A percentile compares a stretch with the other conserved stretches of the same genome.
These are phyloP conservation scores for Candida hispaniensis DNA, from an alignment of 805 yeast species.

Conservation along the genomic window DNA sequence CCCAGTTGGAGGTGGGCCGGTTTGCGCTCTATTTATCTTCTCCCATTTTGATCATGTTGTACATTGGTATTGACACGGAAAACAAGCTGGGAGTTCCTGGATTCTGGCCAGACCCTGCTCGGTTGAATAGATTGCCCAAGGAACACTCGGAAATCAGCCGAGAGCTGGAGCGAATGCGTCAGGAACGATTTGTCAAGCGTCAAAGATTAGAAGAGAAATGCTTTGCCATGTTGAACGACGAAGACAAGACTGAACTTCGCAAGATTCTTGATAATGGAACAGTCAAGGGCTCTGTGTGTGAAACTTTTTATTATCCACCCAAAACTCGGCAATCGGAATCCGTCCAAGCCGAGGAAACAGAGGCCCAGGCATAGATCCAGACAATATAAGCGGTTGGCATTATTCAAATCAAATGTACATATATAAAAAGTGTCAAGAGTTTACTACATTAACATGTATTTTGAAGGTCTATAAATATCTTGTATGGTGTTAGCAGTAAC, in stretches of 20 bases:
- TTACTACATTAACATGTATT: no score
- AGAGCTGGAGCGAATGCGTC: constrained; percentile 77
- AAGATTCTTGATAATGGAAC: constrained; percentile 11
- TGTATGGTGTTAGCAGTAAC: no score
- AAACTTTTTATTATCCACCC: constrained; percentile 14
- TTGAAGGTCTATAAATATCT: no score
- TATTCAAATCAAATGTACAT: no score
- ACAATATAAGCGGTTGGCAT: no score
- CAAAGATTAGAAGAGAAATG: constrained; percentile 63
- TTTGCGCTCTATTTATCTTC: constrained; percentile 67
- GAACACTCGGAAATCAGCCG: constrained; percentile 87
- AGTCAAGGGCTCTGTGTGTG: constrained; percentile 15
- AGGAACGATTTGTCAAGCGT: constrained; percentile 64
- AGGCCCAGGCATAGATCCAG: constrained; percentile 8
- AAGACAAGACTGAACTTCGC: constrained; percentile 15
- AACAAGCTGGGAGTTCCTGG: constrained; percentile 83
- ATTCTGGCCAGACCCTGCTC: constrained; percentile 94
- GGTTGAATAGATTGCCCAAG: constrained; percentile 82
- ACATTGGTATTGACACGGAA: constrained; percentile 84
- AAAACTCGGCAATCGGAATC: constrained; percentile 5
- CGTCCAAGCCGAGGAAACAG: constrained; percentile 2
- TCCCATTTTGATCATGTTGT: constrained; percentile 88
- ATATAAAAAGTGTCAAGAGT: no score
- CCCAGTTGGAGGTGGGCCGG: constrained; percentile 18
- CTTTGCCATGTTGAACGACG: constrained; percentile 40